Evolutionary conservation across 148 eudicot genomes (phyloP).

Genomic region (Tetragonia tetragonoides): DNA sequence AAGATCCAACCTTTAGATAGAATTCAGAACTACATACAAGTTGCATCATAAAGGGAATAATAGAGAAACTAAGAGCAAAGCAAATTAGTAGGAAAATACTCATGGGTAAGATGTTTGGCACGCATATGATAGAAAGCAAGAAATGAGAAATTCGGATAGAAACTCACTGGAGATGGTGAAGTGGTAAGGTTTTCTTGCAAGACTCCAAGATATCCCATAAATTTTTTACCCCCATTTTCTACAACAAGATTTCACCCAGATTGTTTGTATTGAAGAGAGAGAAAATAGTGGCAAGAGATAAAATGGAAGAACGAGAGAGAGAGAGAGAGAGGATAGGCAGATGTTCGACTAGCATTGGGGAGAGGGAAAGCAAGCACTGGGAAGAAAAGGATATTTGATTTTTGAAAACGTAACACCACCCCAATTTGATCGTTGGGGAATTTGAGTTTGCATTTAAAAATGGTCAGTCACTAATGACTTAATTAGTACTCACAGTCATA

Average conservation of each 20-base stretch:
- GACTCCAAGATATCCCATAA: conserved; percentile 89
- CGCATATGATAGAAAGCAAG: neutral
- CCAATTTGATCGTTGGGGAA: conserved; percentile 21
- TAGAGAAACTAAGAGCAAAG: neutral
- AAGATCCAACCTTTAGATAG: neutral
- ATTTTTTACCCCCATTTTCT: conserved; percentile 77
- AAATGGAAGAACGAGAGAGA: neutral
- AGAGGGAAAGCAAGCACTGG: neutral
- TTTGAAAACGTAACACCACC: neutral
- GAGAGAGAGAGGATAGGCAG: neutral
- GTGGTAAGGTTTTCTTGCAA: conserved; percentile 93
- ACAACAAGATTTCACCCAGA: neutral
- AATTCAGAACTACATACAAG: neutral
- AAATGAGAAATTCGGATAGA: neutral
- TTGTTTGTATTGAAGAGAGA: neutral
- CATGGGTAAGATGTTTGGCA: neutral
- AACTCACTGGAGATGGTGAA: conserved; percentile 87
- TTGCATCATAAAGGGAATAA: neutral
- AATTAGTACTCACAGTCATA: no score
- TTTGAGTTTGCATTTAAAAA: neutral
- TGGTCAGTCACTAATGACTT: no score
- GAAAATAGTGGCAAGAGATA: neutral
- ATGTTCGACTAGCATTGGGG: neutral
- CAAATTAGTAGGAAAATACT: neutral
- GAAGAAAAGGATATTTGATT: conserved; percentile 20